phyloP scores from a whole-genome alignment of 148 eudicot genomes.

The Rhododendron williamsianum region DNA sequence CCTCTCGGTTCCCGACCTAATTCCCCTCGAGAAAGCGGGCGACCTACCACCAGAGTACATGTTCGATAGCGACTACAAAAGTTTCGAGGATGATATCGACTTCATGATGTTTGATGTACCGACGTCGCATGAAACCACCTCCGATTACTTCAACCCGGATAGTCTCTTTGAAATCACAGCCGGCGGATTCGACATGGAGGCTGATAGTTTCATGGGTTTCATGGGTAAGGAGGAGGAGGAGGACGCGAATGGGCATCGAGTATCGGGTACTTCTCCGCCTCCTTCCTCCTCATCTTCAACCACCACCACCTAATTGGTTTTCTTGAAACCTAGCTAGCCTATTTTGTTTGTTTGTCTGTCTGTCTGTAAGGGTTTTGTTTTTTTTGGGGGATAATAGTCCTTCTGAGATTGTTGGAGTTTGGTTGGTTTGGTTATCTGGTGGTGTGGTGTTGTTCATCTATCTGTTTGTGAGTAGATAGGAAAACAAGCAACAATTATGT shows the following conservation, averaged over 20 bases:
- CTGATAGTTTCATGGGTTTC: background rate
- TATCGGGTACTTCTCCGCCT: background rate
- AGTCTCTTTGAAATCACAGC: slow-evolving; percentile 8
- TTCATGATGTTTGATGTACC: slow-evolving; percentile 55
- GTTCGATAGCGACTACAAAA: slow-evolving; percentile 21
- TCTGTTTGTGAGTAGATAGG: background rate
- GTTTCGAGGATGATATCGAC: slow-evolving; percentile 61
- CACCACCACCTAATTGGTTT: background rate
- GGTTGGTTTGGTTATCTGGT: slow-evolving; percentile 2
- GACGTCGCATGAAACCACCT: background rate
- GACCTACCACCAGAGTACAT: slow-evolving; percentile 31
- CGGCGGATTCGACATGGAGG: background rate
- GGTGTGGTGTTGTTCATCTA: background rate
- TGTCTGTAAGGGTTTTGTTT: background rate
- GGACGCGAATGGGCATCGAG: background rate
- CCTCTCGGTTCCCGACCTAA: slow-evolving; percentile 35
- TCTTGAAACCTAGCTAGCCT: background rate
- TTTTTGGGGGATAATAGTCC: background rate
- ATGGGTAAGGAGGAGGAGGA: background rate
- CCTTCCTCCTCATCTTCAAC: background rate
- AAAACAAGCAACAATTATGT: background rate
- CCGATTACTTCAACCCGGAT: background rate
- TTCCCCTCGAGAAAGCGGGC: slow-evolving; percentile 41
- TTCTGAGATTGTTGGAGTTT: slow-evolving; percentile 2
- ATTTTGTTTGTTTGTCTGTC: background rate